Base-by-base conservation (phyloP, 352 stramenopile genomes). In the Pythium oligandrum region DNA sequence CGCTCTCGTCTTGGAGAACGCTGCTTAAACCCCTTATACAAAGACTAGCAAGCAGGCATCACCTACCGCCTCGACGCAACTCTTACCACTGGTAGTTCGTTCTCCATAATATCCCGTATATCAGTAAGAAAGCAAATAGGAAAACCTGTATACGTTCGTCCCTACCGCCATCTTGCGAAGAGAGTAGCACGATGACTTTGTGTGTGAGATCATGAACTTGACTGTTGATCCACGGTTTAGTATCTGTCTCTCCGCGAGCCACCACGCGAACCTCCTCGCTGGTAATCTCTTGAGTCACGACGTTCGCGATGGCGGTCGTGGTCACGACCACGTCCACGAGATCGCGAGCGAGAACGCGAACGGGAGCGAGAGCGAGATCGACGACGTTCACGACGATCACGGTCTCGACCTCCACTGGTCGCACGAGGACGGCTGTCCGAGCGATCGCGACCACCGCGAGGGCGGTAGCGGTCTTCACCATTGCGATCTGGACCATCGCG, bases 1-100 rank as follows among this genome's bases (percentile, higher is more conserved):
- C 80, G 97, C 96, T 42, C 73, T 99, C 31, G 84, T 99, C 39
- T 69, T 99, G 34, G 96, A 99, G 68, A 96, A 97, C 64, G 61
- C 59, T 3, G 61, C 77, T 55, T 95, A 85, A 71, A 32, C 42
- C 17, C 17, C 17, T 26, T 26, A 26, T 26, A 26, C 17, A 26
- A 26, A 26, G 17, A 26, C 17, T 26, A 26, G 17, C 0, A 26
- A 26, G 17, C 17, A 26, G 17, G 17, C 17, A 26, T 26, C 17
- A 26, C 17, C 17, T 26, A 26, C 17, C 17, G 17, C 17, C 17
- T 26, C 17, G 17, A 26, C 17, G 17, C 17, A 26, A 26, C 17
- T 26, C 17, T 26, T 26, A 26, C 17, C 17, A 26, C 17, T 26
- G 17, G 17, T 26, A 26, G 17, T 26, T 26, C 17, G 17, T 26